Evolutionary conservation across 192 early-diverging fungal species (phyloP).

Genomic region (Mortierella alpina): DNA sequence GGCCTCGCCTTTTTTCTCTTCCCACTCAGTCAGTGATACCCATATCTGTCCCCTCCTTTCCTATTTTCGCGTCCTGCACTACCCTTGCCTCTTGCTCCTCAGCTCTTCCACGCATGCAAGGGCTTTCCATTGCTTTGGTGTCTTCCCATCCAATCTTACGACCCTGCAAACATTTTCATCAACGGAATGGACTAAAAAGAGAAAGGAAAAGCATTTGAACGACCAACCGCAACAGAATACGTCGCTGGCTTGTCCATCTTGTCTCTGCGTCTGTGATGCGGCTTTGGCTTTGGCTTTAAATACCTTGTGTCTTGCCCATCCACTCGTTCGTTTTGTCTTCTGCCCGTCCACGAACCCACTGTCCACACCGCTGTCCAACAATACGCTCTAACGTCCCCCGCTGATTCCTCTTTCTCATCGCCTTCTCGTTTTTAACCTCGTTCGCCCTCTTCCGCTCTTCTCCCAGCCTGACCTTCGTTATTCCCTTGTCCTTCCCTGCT

Average conservation of each 20-base stretch:
- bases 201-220: slow-evolving; percentile 1
- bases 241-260: background rate
- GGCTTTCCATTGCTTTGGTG: no score
- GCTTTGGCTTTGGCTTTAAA: slow-evolving; percentile 9
- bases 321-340: background rate
- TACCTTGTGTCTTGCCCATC: background rate
- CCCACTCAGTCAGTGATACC: background rate
- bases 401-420: no score
- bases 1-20: background rate
- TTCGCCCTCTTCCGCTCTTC: no score
- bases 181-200: slow-evolving; percentile 14
- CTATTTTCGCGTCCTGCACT: background rate
- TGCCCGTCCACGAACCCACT: background rate
- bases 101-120: background rate
- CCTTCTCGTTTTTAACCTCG: no score
- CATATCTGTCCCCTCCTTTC: slow-evolving; percentile 1
- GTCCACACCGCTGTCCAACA: background rate
- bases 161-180: background rate
- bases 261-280: background rate
- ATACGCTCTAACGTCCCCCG: background rate
- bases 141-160: background rate
- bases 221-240: slow-evolving; percentile 22
- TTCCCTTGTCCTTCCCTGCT: background rate
- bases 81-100: slow-evolving; percentile 5
- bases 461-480: background rate